These are phyloP conservation scores for Volvox carteri DNA, from an alignment of 163 green algal genomes.

Conservation along the genomic window DNA sequence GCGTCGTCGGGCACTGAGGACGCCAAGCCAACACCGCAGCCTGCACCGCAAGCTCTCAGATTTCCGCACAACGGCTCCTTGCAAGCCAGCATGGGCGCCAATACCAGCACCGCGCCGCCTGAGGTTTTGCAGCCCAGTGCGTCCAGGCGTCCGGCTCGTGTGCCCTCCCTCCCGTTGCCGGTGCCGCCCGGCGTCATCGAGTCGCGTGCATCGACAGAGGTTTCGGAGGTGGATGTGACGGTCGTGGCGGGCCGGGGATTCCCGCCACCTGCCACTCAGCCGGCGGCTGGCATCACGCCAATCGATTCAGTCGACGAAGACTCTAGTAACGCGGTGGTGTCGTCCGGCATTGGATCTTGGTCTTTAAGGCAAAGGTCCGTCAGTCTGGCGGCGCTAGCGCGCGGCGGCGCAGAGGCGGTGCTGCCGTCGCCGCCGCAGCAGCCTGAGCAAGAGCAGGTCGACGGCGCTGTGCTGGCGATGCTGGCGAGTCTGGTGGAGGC, in stretches of 20 bases:
- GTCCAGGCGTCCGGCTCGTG: not conserved
- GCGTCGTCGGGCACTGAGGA: not conserved
- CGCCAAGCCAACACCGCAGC: not conserved
- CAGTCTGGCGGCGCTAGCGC: not conserved
- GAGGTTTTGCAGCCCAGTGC: not conserved
- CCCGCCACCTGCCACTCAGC: not conserved
- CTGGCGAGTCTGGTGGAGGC: constrained; percentile 36
- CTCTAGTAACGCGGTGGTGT: not conserved
- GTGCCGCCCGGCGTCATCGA: constrained; percentile 9
- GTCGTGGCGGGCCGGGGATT: not conserved
- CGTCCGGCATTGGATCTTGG: not conserved
- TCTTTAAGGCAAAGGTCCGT: not conserved
- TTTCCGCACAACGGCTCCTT: not conserved
- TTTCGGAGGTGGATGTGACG: not conserved
- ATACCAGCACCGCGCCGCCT: not conserved
- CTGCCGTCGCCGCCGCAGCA: not conserved
- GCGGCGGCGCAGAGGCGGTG: not conserved
- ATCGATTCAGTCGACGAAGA: not conserved
- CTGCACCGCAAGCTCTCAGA: not conserved
- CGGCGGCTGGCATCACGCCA: not conserved
- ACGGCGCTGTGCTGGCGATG: constrained; percentile 31
- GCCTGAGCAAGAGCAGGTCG: not conserved
- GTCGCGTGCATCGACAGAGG: not conserved
- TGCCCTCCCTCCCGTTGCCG: not conserved
- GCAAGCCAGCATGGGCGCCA: not conserved